Evolutionary conservation across 2,329 filamentous ascomycete genomes (phyloP), one percentile per base, ranked within the genome.

Genomic region (Colletotrichum sublineola): DNA sequence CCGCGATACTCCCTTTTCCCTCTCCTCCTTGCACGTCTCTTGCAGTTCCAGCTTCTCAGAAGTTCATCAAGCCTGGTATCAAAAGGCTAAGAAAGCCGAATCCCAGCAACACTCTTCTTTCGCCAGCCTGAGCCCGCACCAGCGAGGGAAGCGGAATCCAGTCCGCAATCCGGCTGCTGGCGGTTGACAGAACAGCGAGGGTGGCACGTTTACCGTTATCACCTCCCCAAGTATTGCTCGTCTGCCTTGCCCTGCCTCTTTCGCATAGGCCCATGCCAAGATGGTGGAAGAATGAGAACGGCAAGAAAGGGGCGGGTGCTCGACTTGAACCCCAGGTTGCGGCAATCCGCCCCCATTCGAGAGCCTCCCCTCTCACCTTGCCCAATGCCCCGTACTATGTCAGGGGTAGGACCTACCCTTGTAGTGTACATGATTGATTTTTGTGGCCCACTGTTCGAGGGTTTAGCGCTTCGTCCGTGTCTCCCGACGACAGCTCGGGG

Each of bases 381-480:
- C 64, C 53, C 53, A 68, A 68, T 33, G 58, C 65, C 38, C 69
- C 69, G 58, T 63, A 24, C 18, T 36, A 46, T 33, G 58, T 24
- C 31, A 58, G 58, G 69, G 65, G 52, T 38, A 63, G 44, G 65
- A 40, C 42, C 31, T 29, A 31, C 50, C 68, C 56, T 29, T 50
- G 62, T 46, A n/a, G 20, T 62, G 52, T 38, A 36, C n/a, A 18
- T 58, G 65, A 68, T 71, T 58, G 69, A 68, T 71, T 63, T 71
- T 56, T 63, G 50, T 38, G 68, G 65, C 58, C 65, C 56, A 67
- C 56, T 33, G 56, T 71, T 71, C 63, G 68, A 71, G 33, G 52
- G 40, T 67, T 61, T 71, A 56, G 68, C 68, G 63, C 61, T 52
- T 31, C 48, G 63, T 50, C 63, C 52, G 63, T 61, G 56, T 71